Percentiles rank a stretch among this genome's conserved stretches.
Evolutionary conservation across 768 basidiomycete species (phyloP).

Genomic region (Lactarius quietus): DNA sequence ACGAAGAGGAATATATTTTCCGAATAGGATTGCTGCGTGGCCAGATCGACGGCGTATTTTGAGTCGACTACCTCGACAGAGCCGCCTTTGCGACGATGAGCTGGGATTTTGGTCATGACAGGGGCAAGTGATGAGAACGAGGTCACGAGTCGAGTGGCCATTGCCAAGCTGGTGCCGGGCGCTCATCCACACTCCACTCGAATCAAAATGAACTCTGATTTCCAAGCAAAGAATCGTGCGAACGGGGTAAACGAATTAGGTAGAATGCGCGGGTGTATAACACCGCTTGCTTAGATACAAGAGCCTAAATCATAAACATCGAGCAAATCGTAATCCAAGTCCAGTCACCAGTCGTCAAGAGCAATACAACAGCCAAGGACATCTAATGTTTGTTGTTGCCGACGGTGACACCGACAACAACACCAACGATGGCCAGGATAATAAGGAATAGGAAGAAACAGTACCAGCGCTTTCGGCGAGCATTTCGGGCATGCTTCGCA

Average conservation of each 20-base stretch:
- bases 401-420: constrained; percentile 50
- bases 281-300: constrained; percentile 5
- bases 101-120: constrained; percentile 26
- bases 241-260: constrained; percentile 12
- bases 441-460: constrained; percentile 67
- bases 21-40: constrained; percentile 78
- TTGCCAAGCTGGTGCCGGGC: not conserved
- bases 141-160: not conserved
- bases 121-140: not conserved
- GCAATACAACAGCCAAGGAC: not conserved
- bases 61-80: constrained; percentile 76
- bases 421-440: constrained; percentile 52
- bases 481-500: constrained; percentile 60
- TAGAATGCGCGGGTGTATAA: constrained; percentile 7
- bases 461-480: constrained; percentile 82
- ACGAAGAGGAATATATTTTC: constrained; percentile 98
- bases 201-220: not conserved
- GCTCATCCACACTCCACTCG: not conserved
- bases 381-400: constrained; percentile 25
- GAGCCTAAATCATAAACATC: constrained; percentile 17
- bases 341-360: not conserved
- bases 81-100: constrained; percentile 40
- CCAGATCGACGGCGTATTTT: constrained; percentile 82
- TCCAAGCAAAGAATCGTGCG: not conserved
- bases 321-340: constrained; percentile 9